These are phyloP conservation scores for Trypanosomatidae sp. DNA, from an alignment of 208 protist species.

Conservation along the genomic window DNA sequence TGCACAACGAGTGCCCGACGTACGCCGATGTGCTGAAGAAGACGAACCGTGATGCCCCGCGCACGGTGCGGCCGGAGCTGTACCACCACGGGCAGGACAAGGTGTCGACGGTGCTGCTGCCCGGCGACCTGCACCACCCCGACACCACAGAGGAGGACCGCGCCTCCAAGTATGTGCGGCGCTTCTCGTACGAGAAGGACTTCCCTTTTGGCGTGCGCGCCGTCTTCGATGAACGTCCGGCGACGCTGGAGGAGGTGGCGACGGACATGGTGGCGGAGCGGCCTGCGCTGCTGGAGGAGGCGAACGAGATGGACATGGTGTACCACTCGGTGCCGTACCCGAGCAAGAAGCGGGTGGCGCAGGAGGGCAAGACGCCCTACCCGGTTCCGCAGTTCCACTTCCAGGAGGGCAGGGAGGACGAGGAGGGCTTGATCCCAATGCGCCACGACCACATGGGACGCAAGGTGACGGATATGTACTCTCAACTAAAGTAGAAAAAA, in stretches of 20 bases:
- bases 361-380: no score
- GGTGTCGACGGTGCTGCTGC: constrained; percentile 82
- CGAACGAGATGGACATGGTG: constrained; percentile 76
- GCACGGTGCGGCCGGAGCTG: constrained; percentile 62
- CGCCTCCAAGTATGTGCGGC: constrained; percentile 57
- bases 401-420: no score
- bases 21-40: constrained; percentile 72
- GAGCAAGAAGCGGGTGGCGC: no score
- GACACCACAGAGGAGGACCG: constrained; percentile 70
- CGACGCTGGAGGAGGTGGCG: constrained; percentile 50
- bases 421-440: no score
- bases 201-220: constrained; percentile 85
- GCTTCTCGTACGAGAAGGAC: constrained; percentile 86
- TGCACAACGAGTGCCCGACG: constrained; percentile 83
- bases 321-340: no score
- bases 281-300: constrained; percentile 83
- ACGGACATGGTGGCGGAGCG: no score
- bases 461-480: no score
- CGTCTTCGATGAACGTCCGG: constrained; percentile 80
- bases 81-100: constrained; percentile 70
- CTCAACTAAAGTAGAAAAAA: no score
- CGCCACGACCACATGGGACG: no score
- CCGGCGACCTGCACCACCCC: constrained; percentile 74
- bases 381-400: no score
- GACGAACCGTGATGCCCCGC: constrained; percentile 38